Evolutionary conservation across 1,139 yeast species (phyloP).

Genomic region (Taphrina wiesneri): DNA sequence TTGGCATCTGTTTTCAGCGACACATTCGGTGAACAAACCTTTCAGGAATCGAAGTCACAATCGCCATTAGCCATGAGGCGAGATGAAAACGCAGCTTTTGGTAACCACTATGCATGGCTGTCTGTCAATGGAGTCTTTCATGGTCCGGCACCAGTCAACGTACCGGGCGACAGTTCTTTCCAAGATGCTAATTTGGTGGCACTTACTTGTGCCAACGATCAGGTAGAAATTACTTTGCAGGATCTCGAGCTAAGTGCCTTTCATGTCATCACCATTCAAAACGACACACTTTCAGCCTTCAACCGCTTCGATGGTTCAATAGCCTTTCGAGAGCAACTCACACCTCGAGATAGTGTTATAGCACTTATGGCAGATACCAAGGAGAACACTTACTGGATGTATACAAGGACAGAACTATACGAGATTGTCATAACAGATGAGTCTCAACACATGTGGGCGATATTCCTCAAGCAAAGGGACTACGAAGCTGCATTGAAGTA

Average conservation of each 20-base stretch:
- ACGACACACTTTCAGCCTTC: neutral
- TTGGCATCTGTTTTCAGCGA: neutral
- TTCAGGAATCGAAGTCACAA: neutral
- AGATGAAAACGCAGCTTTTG: neutral
- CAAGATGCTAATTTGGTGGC: slow-evolving; percentile 7
- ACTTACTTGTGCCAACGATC: neutral
- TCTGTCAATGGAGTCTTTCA: slow-evolving; percentile 14
- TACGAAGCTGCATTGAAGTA: slow-evolving; percentile 69
- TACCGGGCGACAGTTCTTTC: slow-evolving; percentile 20
- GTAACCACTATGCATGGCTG: slow-evolving; percentile 18
- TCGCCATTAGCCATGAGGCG: slow-evolving; percentile 6
- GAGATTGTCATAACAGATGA: slow-evolving; percentile 75
- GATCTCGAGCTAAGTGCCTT: slow-evolving; percentile 7
- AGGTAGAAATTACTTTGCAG: neutral
- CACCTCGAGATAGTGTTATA: slow-evolving; percentile 38
- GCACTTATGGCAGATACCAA: slow-evolving; percentile 64
- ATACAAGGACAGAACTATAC: slow-evolving; percentile 54
- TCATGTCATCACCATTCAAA: slow-evolving; percentile 9
- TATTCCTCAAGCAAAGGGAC: slow-evolving; percentile 60
- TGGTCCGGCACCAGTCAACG: slow-evolving; percentile 9
- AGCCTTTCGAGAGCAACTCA: neutral
- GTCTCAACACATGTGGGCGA: slow-evolving; percentile 71
- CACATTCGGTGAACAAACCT: slow-evolving; percentile 10
- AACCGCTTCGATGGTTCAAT: slow-evolving; percentile 14
- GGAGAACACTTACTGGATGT: slow-evolving; percentile 63